Evolutionary conservation across 225 moss, liverwort and hornwort genomes (phyloP).

Genomic region (Pleurozium schreberi): DNA sequence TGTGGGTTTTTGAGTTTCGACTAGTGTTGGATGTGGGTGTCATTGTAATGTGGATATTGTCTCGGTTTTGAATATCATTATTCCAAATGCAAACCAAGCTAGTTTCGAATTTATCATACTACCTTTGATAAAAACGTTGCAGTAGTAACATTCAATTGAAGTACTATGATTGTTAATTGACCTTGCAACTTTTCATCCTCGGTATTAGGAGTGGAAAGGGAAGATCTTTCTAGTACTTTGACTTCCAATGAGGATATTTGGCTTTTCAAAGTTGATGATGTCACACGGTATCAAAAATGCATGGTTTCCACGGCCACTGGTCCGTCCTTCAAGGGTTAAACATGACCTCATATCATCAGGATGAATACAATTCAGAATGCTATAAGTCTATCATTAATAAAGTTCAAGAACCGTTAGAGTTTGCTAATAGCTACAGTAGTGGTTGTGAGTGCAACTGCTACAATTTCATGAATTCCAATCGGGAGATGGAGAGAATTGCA

Average conservation of each 20-base stretch:
- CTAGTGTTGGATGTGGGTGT: background rate
- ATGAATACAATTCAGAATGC: background rate
- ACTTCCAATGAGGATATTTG: no score
- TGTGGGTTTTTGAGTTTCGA: background rate
- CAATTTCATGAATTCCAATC: background rate
- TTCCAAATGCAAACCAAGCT: rapidly evolving
- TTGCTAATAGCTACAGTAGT: background rate
- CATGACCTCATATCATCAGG: background rate
- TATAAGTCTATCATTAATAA: rapidly evolving
- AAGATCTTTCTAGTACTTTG: no score
- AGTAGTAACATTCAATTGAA: background rate
- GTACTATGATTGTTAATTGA: rapidly evolving
- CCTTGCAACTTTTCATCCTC: no score
- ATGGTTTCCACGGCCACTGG: no score
- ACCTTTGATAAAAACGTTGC: background rate
- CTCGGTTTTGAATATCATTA: rapidly evolving
- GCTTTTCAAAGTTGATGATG: no score
- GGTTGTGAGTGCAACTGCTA: rapidly evolving
- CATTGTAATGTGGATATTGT: background rate
- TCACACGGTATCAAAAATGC: no score
- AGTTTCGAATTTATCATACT: background rate
- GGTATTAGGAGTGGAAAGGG: no score
- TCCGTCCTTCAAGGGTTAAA: no score
- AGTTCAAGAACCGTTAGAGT: background rate
- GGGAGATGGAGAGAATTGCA: rapidly evolving